A percentile compares a stretch with the other conserved stretches of the same genome.
These are phyloP conservation scores for Colletotrichum nymphaeae DNA, from an alignment of 2,329 filamentous ascomycete species.

Conservation along the genomic window DNA sequence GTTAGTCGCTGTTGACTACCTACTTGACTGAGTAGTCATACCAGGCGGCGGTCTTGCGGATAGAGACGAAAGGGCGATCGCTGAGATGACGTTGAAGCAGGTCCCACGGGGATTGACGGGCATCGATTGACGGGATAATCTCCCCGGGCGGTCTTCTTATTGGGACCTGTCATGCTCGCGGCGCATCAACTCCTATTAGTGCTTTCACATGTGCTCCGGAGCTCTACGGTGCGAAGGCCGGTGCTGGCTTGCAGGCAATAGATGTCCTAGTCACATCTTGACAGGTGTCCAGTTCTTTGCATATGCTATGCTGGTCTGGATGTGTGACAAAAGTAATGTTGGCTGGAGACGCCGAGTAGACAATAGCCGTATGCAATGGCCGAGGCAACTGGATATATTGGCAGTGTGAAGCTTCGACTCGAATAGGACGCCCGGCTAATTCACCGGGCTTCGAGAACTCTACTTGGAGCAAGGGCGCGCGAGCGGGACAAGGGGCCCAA, in stretches of 20 bases:
- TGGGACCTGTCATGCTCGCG: background rate
- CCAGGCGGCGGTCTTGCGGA: background rate
- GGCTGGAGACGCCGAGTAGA: background rate
- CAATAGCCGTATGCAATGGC: background rate
- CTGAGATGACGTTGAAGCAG: background rate
- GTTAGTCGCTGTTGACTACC: too few species aligned
- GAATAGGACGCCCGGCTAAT: background rate
- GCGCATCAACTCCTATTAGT: background rate
- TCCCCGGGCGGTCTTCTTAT: conserved; percentile 1
- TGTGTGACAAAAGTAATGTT: background rate
- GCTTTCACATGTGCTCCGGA: background rate
- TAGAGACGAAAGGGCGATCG: background rate
- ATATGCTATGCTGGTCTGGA: background rate
- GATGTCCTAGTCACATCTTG: background rate
- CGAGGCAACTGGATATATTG: conserved; percentile 7
- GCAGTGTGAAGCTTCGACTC: conserved; percentile 1
- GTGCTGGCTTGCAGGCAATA: background rate
- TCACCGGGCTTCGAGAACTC: conserved; percentile 8
- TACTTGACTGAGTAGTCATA: background rate
- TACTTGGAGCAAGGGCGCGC: conserved; percentile 22
- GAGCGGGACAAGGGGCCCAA: conserved; percentile 2
- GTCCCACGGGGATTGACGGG: conserved; percentile 3
- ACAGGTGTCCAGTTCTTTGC: background rate
- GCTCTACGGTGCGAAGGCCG: background rate
- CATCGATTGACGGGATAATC: conserved; percentile 32